Evolutionary conservation across 2,329 filamentous ascomycete species (phyloP), one percentile per base, ranked within the genome.

Genomic region (Xylaria sp.): DNA sequence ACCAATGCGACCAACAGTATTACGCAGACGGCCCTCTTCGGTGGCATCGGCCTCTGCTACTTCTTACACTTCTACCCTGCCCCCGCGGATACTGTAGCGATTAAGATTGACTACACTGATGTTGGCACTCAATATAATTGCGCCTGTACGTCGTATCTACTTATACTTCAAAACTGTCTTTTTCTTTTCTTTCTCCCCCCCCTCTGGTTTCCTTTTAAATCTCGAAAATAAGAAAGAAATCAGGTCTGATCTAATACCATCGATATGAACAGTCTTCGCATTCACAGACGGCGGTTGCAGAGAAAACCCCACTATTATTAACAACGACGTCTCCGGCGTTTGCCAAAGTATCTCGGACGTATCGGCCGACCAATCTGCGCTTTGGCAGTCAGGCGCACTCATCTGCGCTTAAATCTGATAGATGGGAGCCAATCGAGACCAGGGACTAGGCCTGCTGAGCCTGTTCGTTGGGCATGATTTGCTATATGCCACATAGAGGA

Each of bases 21-120:
- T 20, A 57, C 63, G 57, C 15, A 66, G 49, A 66, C 58, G 40
- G 63, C 63, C 40, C 63, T 66, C 58, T 66, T 61, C 31, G 63
- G 63, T 49, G 63, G 63, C 63, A 66, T 66, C 26, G 63, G 63
- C 58, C 57, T 66, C 63, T 66, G 63, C 58, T 66, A 66, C 48
- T 61, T 26, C 40, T 61, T 66, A 49, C 63, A 66, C 42, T 66
- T 26, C 57, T 66, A 66, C 49, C 63, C 63, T 5, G 63, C 63
- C 49, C 63, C 63, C 38, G 9, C 7, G 36, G 4, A 66, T 66
- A 66, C 63, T 28, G 51, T 56, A 28, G 63, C 63, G 58, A 66
- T 66, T 23, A 66, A 66, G 38, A 66, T 66, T 56, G 63, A 66
- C 48, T 66, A 60, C 49, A 66, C 63, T 66, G 58, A 60, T 36